phyloP scores from a whole-genome alignment of 2,329 filamentous ascomycete genomes.

The Stagonosporopsis rhizophila region DNA sequence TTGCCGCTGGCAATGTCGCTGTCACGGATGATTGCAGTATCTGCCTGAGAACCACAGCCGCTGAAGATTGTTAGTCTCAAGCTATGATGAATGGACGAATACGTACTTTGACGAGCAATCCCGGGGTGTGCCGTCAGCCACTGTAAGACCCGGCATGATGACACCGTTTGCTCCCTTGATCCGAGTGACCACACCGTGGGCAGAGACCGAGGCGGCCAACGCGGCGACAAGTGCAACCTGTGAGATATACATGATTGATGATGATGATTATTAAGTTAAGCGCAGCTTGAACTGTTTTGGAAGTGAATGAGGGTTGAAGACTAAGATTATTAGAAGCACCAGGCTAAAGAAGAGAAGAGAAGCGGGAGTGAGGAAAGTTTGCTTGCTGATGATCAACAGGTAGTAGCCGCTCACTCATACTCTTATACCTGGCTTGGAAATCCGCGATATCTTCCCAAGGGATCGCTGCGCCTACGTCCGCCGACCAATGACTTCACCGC shows the following conservation, averaged over 20 bases:
- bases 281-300: conserved; percentile 24
- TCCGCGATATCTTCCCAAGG: conserved; percentile 6
- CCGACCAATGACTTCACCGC: conserved; percentile 10
- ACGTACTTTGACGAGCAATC: conserved; percentile 63
- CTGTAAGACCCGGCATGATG: conserved; percentile 66
- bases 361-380: conserved; percentile 21
- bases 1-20: conserved; percentile 63
- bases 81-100: neutral
- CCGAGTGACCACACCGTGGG: conserved; percentile 65
- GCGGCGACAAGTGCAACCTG: conserved; percentile 35
- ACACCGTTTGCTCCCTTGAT: conserved; percentile 68
- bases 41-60: conserved; percentile 68
- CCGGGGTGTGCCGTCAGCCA: conserved; percentile 71
- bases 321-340: conserved; percentile 27
- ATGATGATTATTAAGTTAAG: conserved; percentile 22
- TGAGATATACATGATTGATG: conserved; percentile 38
- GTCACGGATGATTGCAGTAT: conserved; percentile 72
- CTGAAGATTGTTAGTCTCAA: conserved; percentile 28
- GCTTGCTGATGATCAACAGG: conserved; percentile 27
- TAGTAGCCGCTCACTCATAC: conserved; percentile 4
- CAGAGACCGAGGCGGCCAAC: conserved; percentile 55
- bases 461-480: neutral
- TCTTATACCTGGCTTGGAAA: conserved; percentile 29
- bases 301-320: neutral
- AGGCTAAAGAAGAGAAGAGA: conserved; percentile 26